Evolutionary conservation across 352 stramenopile species (phyloP).

Genomic region (Plasmopara halstedii): DNA sequence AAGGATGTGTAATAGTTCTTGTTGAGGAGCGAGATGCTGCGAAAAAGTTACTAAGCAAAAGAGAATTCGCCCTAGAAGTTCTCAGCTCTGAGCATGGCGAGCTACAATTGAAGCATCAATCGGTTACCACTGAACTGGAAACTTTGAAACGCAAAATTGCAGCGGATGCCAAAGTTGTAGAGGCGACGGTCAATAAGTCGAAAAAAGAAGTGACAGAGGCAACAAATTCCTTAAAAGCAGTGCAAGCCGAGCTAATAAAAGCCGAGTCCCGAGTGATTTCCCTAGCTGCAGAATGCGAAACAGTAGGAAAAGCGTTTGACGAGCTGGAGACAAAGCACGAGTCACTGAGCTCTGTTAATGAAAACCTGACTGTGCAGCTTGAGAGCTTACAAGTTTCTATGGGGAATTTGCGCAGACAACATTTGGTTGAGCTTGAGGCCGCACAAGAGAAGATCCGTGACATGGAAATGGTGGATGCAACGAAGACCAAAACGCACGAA

Average conservation of each 20-base stretch:
- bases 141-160: constrained; percentile 12
- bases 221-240: constrained; percentile 12
- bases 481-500: constrained; percentile 3
- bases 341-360: constrained; percentile 8
- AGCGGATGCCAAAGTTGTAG: constrained; percentile 15
- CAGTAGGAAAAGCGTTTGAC: constrained; percentile 4
- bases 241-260: constrained; percentile 11
- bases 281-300: constrained; percentile 13
- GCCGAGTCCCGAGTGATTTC: constrained; percentile 10
- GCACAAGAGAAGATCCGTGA: constrained; percentile 8
- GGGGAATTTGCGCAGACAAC: constrained; percentile 11
- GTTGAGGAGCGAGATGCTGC: constrained; percentile 27
- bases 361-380: constrained; percentile 6
- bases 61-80: constrained; percentile 26
- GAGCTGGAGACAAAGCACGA: constrained; percentile 9
- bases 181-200: constrained; percentile 10
- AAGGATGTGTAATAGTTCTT: constrained; percentile 28
- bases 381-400: constrained; percentile 11
- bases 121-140: constrained; percentile 21
- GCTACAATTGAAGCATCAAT: constrained; percentile 31
- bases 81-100: constrained; percentile 29
- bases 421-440: constrained; percentile 4
- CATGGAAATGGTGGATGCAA: constrained; percentile 5
- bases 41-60: constrained; percentile 27
- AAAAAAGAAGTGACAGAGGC: constrained; percentile 9